A percentile compares a stretch with the other conserved stretches of the same genome.
Evolutionary conservation across 2,329 filamentous ascomycete species (phyloP).

Genomic region (Trichoderma sp.): DNA sequence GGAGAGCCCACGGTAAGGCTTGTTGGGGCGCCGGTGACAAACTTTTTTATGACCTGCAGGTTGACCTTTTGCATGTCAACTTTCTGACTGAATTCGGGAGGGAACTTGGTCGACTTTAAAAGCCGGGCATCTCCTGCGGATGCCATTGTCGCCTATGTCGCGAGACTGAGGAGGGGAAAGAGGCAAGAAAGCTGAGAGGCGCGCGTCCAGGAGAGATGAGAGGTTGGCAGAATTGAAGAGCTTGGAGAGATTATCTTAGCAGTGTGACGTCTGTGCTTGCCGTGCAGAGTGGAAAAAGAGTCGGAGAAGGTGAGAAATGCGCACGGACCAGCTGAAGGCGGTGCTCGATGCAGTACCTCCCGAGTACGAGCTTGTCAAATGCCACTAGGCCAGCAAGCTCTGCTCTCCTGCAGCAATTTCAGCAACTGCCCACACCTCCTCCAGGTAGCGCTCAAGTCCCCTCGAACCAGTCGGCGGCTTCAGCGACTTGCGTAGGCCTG

Average conservation of each 20-base stretch:
- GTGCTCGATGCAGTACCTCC: background rate
- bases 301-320: background rate
- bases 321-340: constrained; percentile 11
- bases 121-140: constrained; percentile 86
- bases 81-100: constrained; percentile 88
- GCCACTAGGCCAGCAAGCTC: too few species aligned
- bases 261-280: constrained; percentile 39
- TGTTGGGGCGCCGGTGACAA: constrained; percentile 37
- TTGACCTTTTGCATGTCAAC: constrained; percentile 98
- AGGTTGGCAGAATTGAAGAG: constrained; percentile 27
- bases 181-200: background rate
- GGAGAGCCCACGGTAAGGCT: constrained; percentile 8
- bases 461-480: background rate
- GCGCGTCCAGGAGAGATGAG: constrained; percentile 28
- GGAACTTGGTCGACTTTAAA: constrained; percentile 89
- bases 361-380: background rate
- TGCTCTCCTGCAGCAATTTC: too few species aligned
- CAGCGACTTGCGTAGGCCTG: constrained; percentile 22
- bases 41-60: constrained; percentile 97
- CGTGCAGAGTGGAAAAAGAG: constrained; percentile 15
- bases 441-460: background rate
- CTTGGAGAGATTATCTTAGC: constrained; percentile 9
- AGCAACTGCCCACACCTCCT: too few species aligned
- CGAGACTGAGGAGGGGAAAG: background rate
- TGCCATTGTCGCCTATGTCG: constrained; percentile 61